Base-by-base conservation (phyloP, 345 rosid species). In the Dovyalis caffra region DNA sequence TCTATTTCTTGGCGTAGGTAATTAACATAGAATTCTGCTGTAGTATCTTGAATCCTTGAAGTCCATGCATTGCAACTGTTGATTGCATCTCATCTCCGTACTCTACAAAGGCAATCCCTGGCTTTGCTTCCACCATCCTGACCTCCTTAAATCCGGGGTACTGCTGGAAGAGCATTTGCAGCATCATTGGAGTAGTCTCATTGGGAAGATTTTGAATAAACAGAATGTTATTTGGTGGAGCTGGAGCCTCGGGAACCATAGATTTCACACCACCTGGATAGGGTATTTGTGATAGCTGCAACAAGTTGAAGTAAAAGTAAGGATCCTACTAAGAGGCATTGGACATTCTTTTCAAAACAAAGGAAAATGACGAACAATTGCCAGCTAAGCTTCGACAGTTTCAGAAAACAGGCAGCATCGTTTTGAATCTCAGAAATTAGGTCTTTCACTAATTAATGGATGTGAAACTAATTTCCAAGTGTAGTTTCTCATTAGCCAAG, bases 61-160 rank as follows among this genome's bases (percentile, higher is more conserved):
- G 96, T 32, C 75, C 89, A 66, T 90, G 97, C 98, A 95, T 87
- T 7, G 98, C 99, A 4, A 84, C 87, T 0, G 96, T 88, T 25
- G 99, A 86, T 71, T 91, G 99, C 90, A 89, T 84, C 87, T 95
- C 99, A 26, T 95, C 93, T 23, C 84, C 84, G 70, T 78, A 93
- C 87, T 93, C 99, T 15, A 95, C 94, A 75, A 95, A 95, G 82
- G 99, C 99, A 11, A 95, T 95, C 34, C 99, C 98, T 0, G 99
- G 99, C 81, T 95, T 95, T 58, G 99, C 78, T 80, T 93, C 99
- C 71, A 95, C 85, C 97, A 91, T 95, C 82, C 98, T 88, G 29
- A 93, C 97, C 86, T 95, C 99, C 87, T 95, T 95, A 66, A 95
- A 91, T 62, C 97, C 97, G 8, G 79, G 73, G 76, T 90, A 91